phyloP scores from a whole-genome alignment of 768 basidiomycete species.

The Phanerodontia chrysosporium region DNA sequence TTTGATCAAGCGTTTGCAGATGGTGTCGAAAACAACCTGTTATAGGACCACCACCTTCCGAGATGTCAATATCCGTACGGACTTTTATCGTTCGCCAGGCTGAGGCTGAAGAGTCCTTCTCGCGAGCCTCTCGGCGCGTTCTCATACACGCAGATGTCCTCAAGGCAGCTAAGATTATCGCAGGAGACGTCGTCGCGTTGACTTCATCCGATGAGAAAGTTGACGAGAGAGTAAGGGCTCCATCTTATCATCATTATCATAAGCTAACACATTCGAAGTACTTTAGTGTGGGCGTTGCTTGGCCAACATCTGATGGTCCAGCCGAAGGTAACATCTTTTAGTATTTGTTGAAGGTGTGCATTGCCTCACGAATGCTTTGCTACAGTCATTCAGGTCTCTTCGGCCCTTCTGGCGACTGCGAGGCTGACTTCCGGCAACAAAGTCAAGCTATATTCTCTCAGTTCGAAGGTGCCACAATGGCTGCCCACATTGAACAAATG shows the following conservation, averaged over 20 bases:
- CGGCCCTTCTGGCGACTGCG: slow-evolving; percentile 55
- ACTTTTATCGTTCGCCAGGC: slow-evolving; percentile 25
- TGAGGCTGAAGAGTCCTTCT: slow-evolving; percentile 20
- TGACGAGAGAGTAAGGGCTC: slow-evolving; percentile 30
- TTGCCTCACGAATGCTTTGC: not conserved
- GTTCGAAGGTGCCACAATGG: slow-evolving; percentile 34
- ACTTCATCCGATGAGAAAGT: slow-evolving; percentile 32
- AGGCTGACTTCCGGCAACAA: slow-evolving; percentile 45
- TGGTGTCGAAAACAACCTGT: too few species aligned
- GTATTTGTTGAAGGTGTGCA: not conserved
- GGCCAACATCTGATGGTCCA: slow-evolving; percentile 67
- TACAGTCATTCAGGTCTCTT: not conserved
- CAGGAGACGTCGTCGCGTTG: slow-evolving; percentile 67
- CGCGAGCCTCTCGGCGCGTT: slow-evolving; percentile 60
- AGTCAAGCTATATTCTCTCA: slow-evolving; percentile 42
- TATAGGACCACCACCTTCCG: slow-evolving; percentile 2
- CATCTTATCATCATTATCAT: slow-evolving; percentile 1
- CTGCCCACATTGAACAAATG: slow-evolving; percentile 47
- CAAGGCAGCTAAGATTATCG: slow-evolving; percentile 55
- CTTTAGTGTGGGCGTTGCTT: slow-evolving; percentile 66
- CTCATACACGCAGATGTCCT: slow-evolving; percentile 58
- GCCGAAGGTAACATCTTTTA: slow-evolving; percentile 48
- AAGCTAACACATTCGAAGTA: slow-evolving; percentile 32
- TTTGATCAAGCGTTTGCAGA: too few species aligned
- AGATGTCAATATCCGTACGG: slow-evolving; percentile 20